These are phyloP conservation scores for Cystofilobasidium ferigula DNA, from an alignment of 768 basidiomycete genomes.

Conservation along the genomic window DNA sequence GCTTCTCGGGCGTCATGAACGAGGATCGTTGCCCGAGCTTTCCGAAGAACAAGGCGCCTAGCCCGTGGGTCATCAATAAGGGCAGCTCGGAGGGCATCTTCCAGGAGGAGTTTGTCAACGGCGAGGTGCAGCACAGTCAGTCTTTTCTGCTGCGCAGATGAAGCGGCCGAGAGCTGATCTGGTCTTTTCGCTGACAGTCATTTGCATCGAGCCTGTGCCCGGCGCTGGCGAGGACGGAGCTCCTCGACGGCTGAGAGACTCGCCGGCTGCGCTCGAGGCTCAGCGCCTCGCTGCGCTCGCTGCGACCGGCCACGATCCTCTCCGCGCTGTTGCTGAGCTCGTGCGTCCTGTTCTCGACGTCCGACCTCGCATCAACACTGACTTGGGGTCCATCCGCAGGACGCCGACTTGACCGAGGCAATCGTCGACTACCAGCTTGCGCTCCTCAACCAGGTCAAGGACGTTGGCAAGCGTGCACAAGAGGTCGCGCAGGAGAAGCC, in stretches of 20 bases:
- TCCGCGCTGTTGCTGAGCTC: not conserved
- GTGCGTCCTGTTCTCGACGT: not conserved
- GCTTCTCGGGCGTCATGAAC: conserved; percentile 33
- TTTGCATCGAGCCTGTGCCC: conserved; percentile 36
- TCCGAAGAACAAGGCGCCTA: conserved; percentile 36
- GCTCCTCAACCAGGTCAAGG: conserved; percentile 32
- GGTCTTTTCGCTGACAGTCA: too few relatives aligned
- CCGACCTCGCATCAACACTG: conserved; percentile 14
- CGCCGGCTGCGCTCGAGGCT: conserved; percentile 28
- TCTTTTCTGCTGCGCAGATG: not conserved
- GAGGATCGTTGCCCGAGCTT: conserved; percentile 33
- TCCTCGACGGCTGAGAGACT: conserved; percentile 36
- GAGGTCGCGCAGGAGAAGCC: conserved; percentile 26
- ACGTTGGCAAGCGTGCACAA: conserved; percentile 23
- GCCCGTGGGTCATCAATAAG: conserved; percentile 36
- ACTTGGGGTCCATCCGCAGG: conserved; percentile 25
- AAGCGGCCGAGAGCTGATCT: too few relatives aligned
- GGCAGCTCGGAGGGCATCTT: conserved; percentile 36
- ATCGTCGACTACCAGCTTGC: conserved; percentile 37
- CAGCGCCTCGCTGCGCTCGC: conserved; percentile 23
- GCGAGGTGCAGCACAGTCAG: conserved; percentile 40
- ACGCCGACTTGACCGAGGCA: conserved; percentile 35
- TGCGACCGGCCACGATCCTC: not conserved
- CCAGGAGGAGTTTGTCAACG: conserved; percentile 39
- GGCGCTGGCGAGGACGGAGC: conserved; percentile 33